phyloP scores from a whole-genome alignment of 306 rosid species.

The Acmispon strigosus region DNA sequence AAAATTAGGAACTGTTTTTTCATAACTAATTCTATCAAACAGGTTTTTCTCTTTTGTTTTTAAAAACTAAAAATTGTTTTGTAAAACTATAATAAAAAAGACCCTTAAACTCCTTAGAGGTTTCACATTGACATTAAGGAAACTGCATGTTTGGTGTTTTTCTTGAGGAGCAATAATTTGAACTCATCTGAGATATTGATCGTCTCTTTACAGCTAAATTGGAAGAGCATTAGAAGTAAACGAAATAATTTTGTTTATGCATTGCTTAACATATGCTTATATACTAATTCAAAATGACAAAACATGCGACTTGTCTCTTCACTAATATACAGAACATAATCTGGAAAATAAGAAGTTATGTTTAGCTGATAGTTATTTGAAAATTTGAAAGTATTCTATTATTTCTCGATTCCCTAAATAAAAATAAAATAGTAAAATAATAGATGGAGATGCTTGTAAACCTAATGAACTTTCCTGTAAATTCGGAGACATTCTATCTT shows the following conservation, averaged over 20 bases:
- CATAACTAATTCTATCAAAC: no score
- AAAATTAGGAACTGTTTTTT: no score
- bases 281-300: background rate
- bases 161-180: background rate
- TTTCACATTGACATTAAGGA: background rate
- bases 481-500: background rate
- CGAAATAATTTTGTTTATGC: background rate
- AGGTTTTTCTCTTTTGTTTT: no score
- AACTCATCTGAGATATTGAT: background rate
- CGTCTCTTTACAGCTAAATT: background rate
- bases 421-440: background rate
- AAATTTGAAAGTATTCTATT: background rate
- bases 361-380: background rate
- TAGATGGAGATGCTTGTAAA: conserved; percentile 11
- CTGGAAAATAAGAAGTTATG: background rate
- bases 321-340: background rate
- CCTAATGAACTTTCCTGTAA: background rate
- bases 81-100: no score
- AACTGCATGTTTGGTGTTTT: background rate
- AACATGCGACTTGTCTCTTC: background rate
- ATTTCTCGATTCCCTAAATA: conserved; percentile 4
- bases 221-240: background rate
- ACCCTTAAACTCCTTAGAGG: background rate
- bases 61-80: no score
- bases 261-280: background rate